These are phyloP conservation scores for Xylaria digitata DNA, from an alignment of 2,329 filamentous ascomycete genomes.

Conservation along the genomic window DNA sequence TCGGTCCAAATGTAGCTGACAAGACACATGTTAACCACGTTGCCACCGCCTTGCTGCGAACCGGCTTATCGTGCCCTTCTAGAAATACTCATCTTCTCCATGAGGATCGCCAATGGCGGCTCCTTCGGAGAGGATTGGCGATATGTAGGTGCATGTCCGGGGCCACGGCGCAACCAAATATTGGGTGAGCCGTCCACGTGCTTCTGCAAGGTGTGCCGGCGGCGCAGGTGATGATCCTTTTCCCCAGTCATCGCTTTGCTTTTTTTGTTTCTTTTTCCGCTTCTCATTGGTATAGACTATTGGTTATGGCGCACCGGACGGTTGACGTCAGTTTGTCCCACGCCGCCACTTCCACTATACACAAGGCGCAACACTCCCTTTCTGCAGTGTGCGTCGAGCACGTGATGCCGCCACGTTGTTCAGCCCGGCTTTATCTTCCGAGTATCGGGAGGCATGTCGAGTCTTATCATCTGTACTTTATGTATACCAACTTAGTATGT, in stretches of 20 bases:
- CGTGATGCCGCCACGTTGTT: not conserved
- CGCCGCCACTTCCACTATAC: not conserved
- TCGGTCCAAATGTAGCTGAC: not conserved
- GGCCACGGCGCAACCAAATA: not conserved
- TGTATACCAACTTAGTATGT: not conserved
- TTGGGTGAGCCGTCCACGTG: conserved; percentile 14
- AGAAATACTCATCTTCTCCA: not conserved
- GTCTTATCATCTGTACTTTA: not conserved
- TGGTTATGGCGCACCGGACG: not conserved
- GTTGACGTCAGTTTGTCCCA: conserved; percentile 17
- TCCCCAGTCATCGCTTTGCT: not conserved
- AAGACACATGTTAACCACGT: conserved; percentile 21
- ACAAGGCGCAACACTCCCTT: not conserved
- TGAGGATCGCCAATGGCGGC: conserved; percentile 14
- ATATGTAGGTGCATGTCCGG: not conserved
- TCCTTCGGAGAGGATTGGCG: not conserved
- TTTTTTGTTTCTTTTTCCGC: conserved; percentile 7
- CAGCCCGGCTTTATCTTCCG: not conserved
- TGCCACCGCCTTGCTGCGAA: conserved; percentile 13
- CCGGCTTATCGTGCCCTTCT: conserved; percentile 16
- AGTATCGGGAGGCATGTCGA: not conserved
- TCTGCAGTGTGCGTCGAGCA: not conserved
- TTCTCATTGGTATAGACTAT: conserved; percentile 6
- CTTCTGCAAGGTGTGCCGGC: conserved; percentile 11
- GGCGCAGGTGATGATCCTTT: conserved; percentile 11